A percentile compares a stretch with the other conserved stretches of the same genome.
Evolutionary conservation across 2,329 filamentous ascomycete species (phyloP).

Genomic region (Sclerotinia glacialis): DNA sequence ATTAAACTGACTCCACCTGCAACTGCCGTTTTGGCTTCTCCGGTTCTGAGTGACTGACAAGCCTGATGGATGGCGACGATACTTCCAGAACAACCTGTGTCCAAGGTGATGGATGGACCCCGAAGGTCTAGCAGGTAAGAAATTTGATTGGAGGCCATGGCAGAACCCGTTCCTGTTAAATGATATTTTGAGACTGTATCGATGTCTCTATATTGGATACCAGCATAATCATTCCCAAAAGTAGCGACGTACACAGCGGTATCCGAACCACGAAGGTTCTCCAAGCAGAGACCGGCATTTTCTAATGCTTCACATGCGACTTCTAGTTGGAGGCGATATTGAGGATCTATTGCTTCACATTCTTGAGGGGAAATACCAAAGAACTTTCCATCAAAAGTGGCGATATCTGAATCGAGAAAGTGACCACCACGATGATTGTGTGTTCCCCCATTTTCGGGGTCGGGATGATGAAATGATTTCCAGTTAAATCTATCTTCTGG

Average conservation of each 20-base stretch:
- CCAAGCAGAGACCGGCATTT: background rate
- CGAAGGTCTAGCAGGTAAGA: background rate
- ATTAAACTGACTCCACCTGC: slow-evolving; percentile 21
- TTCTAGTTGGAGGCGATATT: background rate
- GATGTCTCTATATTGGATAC: background rate
- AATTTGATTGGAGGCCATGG: background rate
- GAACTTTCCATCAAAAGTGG: slow-evolving; percentile 29
- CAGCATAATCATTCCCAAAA: background rate
- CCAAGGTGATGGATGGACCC: background rate
- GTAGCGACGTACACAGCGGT: slow-evolving; percentile 5
- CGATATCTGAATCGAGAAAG: slow-evolving; percentile 22
- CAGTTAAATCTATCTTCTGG: slow-evolving; percentile 46
- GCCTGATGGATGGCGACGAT: background rate
- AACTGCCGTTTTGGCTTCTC: background rate
- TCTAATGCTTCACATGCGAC: background rate
- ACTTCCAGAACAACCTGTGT: slow-evolving; percentile 2
- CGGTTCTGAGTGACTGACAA: background rate
- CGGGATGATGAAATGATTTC: slow-evolving; percentile 48
- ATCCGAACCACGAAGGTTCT: background rate
- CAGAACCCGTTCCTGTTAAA: background rate
- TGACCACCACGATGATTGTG: slow-evolving; percentile 16
- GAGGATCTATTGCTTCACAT: background rate
- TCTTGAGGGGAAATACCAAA: slow-evolving; percentile 25
- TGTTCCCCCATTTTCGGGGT: slow-evolving; percentile 43
- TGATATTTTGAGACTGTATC: background rate